phyloP scores from a whole-genome alignment of 1,284 basidiomycete species.

The Athelia psychrophila region DNA sequence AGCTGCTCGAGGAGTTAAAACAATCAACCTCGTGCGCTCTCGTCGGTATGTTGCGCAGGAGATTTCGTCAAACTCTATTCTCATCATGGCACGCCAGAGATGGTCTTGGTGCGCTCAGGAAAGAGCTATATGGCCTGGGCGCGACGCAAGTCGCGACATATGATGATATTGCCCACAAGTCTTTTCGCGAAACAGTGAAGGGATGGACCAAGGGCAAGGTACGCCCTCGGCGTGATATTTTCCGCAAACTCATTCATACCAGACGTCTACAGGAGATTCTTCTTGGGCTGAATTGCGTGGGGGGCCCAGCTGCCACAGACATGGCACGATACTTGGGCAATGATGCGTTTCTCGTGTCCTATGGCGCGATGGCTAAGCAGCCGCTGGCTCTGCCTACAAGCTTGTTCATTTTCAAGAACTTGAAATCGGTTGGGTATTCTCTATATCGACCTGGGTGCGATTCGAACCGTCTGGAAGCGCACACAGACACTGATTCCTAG shows the following conservation, averaged over 20 bases:
- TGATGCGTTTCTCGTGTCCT: conserved; percentile 76
- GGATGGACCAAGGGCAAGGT: conserved; percentile 60
- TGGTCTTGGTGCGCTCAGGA: conserved; percentile 46
- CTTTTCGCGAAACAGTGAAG: conserved; percentile 47
- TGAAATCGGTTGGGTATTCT: conserved; percentile 74
- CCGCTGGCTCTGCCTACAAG: conserved; percentile 78
- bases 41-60: conserved; percentile 40
- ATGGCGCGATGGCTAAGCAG: conserved; percentile 86
- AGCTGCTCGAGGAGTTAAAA: conserved; percentile 60
- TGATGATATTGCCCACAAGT: conserved; percentile 60
- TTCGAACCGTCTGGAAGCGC: too few species aligned
- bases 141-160: conserved; percentile 76
- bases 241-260: not conserved
- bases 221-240: not conserved
- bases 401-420: conserved; percentile 79
- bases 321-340: conserved; percentile 67
- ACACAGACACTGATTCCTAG: too few species aligned
- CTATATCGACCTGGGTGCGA: conserved; percentile 69
- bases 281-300: conserved; percentile 78
- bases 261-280: conserved; percentile 43
- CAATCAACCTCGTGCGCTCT: conserved; percentile 75
- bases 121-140: conserved; percentile 55
- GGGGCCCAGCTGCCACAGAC: conserved; percentile 63
- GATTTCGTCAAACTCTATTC: not conserved
- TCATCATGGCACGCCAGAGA: conserved; percentile 26